phyloP scores from a whole-genome alignment of 352 stramenopile species.

The Phytophthora citricola region DNA sequence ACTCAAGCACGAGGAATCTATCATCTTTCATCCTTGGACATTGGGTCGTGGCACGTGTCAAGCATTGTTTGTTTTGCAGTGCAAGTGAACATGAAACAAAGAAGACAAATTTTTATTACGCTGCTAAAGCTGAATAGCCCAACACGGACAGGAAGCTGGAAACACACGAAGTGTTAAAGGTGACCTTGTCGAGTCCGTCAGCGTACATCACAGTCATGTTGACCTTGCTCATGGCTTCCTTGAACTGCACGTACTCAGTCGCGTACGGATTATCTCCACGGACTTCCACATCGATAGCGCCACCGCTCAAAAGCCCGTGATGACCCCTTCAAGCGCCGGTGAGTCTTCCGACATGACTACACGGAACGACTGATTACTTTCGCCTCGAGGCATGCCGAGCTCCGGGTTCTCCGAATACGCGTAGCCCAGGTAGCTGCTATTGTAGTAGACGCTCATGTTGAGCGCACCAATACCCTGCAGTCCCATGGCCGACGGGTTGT shows the following conservation, averaged over 20 bases:
- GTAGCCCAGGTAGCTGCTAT: constrained; percentile 65
- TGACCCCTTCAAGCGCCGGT: constrained; percentile 40
- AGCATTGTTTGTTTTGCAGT: too few species aligned
- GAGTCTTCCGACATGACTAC: constrained; percentile 47
- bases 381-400: constrained; percentile 51
- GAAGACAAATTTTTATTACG: neutral
- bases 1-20: neutral
- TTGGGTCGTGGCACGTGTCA: neutral
- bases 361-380: constrained; percentile 52
- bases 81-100: neutral
- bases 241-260: constrained; percentile 42
- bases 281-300: constrained; percentile 48
- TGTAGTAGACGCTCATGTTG: constrained; percentile 76
- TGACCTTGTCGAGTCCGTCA: constrained; percentile 45
- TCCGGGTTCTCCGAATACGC: constrained; percentile 49
- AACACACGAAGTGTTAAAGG: constrained; percentile 42
- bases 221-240: constrained; percentile 44
- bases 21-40: neutral
- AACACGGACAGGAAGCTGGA: constrained; percentile 36
- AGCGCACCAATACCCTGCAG: constrained; percentile 62
- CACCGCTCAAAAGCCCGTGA: constrained; percentile 44
- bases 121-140: constrained; percentile 16
- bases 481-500: constrained; percentile 55
- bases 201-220: constrained; percentile 66
- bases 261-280: constrained; percentile 52